phyloP scores from a whole-genome alignment of 1,139 yeast genomes.

The Diutina catenulata region DNA sequence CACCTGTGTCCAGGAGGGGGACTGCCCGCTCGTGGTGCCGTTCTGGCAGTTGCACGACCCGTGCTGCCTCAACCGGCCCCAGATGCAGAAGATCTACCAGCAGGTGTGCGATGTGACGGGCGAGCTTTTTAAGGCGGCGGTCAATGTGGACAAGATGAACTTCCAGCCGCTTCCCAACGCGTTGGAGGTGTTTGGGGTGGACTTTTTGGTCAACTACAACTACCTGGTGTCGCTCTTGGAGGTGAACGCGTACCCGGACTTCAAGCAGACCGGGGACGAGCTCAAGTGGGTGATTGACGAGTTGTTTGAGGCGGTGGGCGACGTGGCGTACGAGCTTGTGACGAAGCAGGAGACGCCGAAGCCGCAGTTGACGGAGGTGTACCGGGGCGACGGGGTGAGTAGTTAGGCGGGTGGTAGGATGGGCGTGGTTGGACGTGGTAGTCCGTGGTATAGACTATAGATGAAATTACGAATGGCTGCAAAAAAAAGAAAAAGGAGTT shows the following conservation, averaged over 20 bases:
- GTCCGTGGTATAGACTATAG: too few relatives aligned
- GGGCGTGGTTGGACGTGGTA: too few relatives aligned
- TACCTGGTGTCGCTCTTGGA: conserved; percentile 55
- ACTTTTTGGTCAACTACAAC: conserved; percentile 59
- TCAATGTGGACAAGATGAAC: conserved; percentile 66
- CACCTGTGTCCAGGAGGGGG: conserved; percentile 70
- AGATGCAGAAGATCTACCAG: conserved; percentile 30
- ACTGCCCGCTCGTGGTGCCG: conserved; percentile 43
- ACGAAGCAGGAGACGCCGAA: too few relatives aligned
- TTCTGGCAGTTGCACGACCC: conserved; percentile 50
- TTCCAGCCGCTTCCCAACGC: conserved; percentile 83
- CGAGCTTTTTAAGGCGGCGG: conserved; percentile 78
- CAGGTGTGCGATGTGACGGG: conserved; percentile 51
- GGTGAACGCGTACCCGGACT: conserved; percentile 91
- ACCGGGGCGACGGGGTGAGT: too few relatives aligned
- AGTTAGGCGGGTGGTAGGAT: too few relatives aligned
- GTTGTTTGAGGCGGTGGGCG: conserved; percentile 37
- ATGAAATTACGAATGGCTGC: too few relatives aligned
- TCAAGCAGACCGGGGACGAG: conserved; percentile 83
- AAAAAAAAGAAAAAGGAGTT: too few relatives aligned
- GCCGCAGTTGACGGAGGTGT: too few relatives aligned
- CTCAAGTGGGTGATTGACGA: conserved; percentile 54
- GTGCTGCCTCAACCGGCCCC: conserved; percentile 12
- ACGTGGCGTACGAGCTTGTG: conserved; percentile 2
- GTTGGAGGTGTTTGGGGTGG: conserved; percentile 80